phyloP scores from a whole-genome alignment of 2,329 filamentous ascomycete genomes.

The Chaetomium strumarium region DNA sequence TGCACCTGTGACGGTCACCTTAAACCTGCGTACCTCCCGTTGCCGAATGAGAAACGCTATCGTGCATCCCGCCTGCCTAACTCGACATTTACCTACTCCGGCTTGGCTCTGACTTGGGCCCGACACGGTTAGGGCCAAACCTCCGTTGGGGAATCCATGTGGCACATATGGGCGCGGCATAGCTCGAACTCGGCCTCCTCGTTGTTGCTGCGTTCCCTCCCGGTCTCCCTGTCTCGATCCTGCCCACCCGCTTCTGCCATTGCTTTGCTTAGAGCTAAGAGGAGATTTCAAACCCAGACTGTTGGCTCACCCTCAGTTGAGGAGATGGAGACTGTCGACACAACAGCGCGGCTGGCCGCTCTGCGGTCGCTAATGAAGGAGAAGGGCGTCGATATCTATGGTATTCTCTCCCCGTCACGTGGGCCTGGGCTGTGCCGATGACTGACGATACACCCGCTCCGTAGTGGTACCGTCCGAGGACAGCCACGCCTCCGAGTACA shows the following conservation, averaged over 20 bases:
- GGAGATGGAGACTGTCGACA: conserved; percentile 73
- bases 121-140: conserved; percentile 4
- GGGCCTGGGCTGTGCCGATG: neutral
- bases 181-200: conserved; percentile 14
- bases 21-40: conserved; percentile 9
- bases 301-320: conserved; percentile 14
- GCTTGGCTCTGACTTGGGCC: neutral
- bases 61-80: neutral
- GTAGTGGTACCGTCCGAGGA: conserved; percentile 94
- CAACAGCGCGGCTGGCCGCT: conserved; percentile 65
- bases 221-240: neutral
- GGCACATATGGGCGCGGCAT: conserved; percentile 22
- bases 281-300: conserved; percentile 8
- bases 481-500: conserved; percentile 96
- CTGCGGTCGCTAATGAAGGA: conserved; percentile 83
- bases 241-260: conserved; percentile 6
- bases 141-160: conserved; percentile 18
- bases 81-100: neutral
- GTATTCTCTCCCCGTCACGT: conserved; percentile 45
- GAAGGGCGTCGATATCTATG: conserved; percentile 83
- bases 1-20: neutral
- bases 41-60: neutral
- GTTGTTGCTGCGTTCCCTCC: conserved; percentile 14
- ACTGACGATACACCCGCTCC: conserved; percentile 33
- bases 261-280: conserved; percentile 10